Evolutionary conservation across 2,329 filamentous ascomycete species (phyloP).

Genomic region (Ascochyta fabae): DNA sequence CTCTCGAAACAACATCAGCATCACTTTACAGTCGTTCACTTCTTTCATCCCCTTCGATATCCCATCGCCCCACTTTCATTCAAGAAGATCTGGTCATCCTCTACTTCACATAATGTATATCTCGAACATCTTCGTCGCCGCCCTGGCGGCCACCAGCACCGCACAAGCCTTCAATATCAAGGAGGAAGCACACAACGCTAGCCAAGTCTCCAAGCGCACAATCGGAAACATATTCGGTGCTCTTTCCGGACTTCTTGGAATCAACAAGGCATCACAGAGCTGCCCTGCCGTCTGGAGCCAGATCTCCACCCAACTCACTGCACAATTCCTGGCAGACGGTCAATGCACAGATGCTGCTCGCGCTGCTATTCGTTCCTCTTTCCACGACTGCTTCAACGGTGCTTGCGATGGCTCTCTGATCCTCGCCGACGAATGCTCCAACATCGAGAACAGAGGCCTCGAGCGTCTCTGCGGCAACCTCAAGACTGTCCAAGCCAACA

Average conservation of each 20-base stretch:
- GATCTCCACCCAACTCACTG: constrained; percentile 41
- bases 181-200: constrained; percentile 23
- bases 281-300: constrained; percentile 44
- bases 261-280: constrained; percentile 8
- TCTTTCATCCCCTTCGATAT: constrained; percentile 6
- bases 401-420: constrained; percentile 48
- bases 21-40: constrained; percentile 20
- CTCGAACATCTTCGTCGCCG: constrained; percentile 33
- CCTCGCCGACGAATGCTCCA: constrained; percentile 44
- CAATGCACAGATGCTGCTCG: constrained; percentile 47
- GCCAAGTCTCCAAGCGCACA: constrained; percentile 25
- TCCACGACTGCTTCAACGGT: constrained; percentile 49
- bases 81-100: constrained; percentile 5
- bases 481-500: constrained; percentile 49
- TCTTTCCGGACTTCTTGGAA: constrained; percentile 12
- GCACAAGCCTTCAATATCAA: constrained; percentile 32
- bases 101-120: constrained; percentile 43
- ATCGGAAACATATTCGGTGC: constrained; percentile 18
- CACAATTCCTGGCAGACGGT: constrained; percentile 42
- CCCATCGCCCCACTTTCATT: constrained; percentile 15
- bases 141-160: constrained; percentile 36
- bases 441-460: constrained; percentile 54
- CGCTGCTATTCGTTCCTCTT: constrained; percentile 43
- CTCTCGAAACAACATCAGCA: constrained; percentile 14
- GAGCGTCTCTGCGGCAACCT: constrained; percentile 51